These are phyloP conservation scores for Trametes sanguinea DNA, from an alignment of 768 basidiomycete genomes.

Conservation along the genomic window DNA sequence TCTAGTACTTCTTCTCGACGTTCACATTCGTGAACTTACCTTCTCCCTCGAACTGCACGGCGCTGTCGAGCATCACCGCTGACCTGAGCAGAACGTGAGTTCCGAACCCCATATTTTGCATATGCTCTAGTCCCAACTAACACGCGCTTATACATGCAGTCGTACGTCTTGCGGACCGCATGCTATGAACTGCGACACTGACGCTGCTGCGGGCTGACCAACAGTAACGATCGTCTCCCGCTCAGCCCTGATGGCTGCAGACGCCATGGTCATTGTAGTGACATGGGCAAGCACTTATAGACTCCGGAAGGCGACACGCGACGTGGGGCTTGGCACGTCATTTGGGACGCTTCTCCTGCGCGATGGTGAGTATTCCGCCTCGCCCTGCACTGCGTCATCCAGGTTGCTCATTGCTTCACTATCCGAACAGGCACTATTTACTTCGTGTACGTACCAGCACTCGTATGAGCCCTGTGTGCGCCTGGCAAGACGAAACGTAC, in stretches of 20 bases:
- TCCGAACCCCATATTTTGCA: too few species aligned
- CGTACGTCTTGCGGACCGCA: neutral
- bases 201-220: neutral
- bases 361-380: neutral
- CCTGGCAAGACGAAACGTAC: too few species aligned
- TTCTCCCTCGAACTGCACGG: constrained; percentile 9
- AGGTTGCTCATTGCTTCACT: neutral
- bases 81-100: constrained; percentile 7
- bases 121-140: too few species aligned
- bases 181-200: neutral
- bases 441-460: neutral
- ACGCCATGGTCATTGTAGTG: constrained; percentile 1
- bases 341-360: constrained; percentile 13
- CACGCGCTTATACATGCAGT: neutral
- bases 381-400: neutral
- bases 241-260: constrained; percentile 8
- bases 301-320: constrained; percentile 5
- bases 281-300: constrained; percentile 13
- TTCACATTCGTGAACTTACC: constrained; percentile 4
- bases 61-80: constrained; percentile 9
- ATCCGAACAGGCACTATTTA: constrained; percentile 1
- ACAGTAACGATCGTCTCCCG: constrained; percentile 15
- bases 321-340: constrained; percentile 2
- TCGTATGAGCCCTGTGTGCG: too few species aligned
- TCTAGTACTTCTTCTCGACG: constrained; percentile 13